Evolutionary conservation across 2,329 filamentous ascomycete species (phyloP), one percentile per base, ranked within the genome.

Genomic region (Drechslera avenae): DNA sequence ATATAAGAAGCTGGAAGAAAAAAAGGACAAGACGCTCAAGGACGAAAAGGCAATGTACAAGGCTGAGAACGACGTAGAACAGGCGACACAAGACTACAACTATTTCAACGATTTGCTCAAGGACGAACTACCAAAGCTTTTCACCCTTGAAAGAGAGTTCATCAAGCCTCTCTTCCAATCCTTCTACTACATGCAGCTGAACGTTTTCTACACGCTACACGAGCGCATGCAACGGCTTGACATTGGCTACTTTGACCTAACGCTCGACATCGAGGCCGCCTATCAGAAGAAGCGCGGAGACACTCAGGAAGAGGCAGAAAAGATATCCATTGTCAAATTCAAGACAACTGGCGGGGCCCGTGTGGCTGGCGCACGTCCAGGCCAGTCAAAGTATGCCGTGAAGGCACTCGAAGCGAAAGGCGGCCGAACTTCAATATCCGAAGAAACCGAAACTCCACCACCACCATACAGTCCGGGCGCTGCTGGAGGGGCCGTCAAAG

Each of bases 111-210:
- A 97, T 68, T 80, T 99, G 43, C 83, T 99, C 55, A 99, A 99
- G 78, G 90, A 95, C 14, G 94, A 99, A 76, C 80, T 99, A 57
- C 94, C 94, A 21, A 91, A 91, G 74, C 83, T 99, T 9, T 99
- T 99, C 75, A 75, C 79, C 6, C 84, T 99, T 14, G 94, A 99
- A 75, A 85, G 87, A 58, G 89, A 97, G 74, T 97, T 99, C 73
- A 99, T 99, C 74, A 87, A 90, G 62, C 94, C 94, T 2, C 84
- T 99, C 6, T 99, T 99, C 81, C 94, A 97, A 74, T 96, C 90
- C 8, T 99, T 99, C 79, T 99, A 99, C 78, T 99, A 97, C 80
- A 99, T 99, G 94, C 94, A 99, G 76, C 84, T 99, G 60, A 99
- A 99, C 75, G 90, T 99, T 60, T 99, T 97, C 75, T 99, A 99